These are phyloP conservation scores for Turritis glabra DNA, from an alignment of 345 rosid species.

Conservation along the genomic window DNA sequence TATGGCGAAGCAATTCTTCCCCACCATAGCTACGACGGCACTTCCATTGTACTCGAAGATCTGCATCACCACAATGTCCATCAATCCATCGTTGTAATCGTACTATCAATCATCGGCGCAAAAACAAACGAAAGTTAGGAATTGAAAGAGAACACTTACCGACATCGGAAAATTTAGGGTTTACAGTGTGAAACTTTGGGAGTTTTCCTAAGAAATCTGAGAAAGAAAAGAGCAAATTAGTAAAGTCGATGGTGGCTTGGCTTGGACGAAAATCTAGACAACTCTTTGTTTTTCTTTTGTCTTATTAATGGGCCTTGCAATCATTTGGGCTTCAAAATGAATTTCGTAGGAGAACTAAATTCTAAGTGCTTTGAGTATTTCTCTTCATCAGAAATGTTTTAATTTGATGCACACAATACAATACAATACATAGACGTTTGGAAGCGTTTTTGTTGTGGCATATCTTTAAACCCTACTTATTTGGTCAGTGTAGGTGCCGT, in stretches of 20 bases:
- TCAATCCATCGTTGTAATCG: background rate
- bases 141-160: constrained; percentile 41
- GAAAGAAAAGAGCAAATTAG: background rate
- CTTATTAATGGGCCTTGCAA: constrained; percentile 18
- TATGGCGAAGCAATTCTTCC: constrained; percentile 95
- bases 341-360: too few species aligned
- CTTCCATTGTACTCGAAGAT: constrained; percentile 98
- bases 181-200: constrained; percentile 3
- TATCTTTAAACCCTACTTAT: too few species aligned
- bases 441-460: too few species aligned
- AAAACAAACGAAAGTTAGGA: background rate
- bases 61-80: constrained; percentile 42
- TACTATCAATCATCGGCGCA: background rate
- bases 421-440: too few species aligned
- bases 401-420: too few species aligned
- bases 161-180: constrained; percentile 46
- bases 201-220: constrained; percentile 32
- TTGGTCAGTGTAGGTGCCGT: too few species aligned
- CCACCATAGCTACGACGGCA: constrained; percentile 95
- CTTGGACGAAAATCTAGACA: constrained; percentile 41
- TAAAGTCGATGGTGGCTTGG: constrained; percentile 35
- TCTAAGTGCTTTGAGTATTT: too few species aligned
- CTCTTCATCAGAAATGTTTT: too few species aligned
- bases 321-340: constrained; percentile 2
- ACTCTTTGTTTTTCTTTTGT: background rate